phyloP scores from a whole-genome alignment of 192 early-diverging fungal species.

The Polychytrium aggregatum region DNA sequence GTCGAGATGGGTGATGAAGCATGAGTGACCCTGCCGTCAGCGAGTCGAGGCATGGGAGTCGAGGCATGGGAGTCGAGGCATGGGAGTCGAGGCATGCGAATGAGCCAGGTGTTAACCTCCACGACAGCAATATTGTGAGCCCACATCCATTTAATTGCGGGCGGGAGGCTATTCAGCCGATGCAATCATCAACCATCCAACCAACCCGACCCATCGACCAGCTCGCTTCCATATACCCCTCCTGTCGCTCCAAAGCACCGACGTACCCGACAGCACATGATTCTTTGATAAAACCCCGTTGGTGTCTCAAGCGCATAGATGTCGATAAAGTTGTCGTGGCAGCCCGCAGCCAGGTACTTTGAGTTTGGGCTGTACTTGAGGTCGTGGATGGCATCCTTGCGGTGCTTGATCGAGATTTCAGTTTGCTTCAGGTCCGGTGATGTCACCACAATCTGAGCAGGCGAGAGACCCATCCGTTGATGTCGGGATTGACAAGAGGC shows the following conservation, averaged over 20 bases:
- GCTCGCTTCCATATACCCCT: no score
- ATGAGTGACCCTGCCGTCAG: constrained; percentile 14
- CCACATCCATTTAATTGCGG: no score
- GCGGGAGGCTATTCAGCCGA: no score
- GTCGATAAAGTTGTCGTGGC: constrained; percentile 20
- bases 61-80: no score
- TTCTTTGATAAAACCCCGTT: constrained; percentile 7
- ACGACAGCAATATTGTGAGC: no score
- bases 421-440: no score
- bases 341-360: constrained; percentile 12
- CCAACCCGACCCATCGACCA: no score
- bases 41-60: no score
- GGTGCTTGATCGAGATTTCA: constrained; percentile 14
- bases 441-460: no score
- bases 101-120: no score
- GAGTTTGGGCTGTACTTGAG: constrained; percentile 17
- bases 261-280: constrained; percentile 16
- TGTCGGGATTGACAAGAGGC: constrained; percentile 11
- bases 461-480: constrained; percentile 3
- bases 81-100: no score
- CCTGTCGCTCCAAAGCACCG: not conserved
- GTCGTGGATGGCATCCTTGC: constrained; percentile 17
- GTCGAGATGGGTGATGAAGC: constrained; percentile 8
- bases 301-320: constrained; percentile 6
- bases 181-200: no score